These are phyloP conservation scores for Salix caprea DNA, from an alignment of 345 rosid species.

Conservation along the genomic window DNA sequence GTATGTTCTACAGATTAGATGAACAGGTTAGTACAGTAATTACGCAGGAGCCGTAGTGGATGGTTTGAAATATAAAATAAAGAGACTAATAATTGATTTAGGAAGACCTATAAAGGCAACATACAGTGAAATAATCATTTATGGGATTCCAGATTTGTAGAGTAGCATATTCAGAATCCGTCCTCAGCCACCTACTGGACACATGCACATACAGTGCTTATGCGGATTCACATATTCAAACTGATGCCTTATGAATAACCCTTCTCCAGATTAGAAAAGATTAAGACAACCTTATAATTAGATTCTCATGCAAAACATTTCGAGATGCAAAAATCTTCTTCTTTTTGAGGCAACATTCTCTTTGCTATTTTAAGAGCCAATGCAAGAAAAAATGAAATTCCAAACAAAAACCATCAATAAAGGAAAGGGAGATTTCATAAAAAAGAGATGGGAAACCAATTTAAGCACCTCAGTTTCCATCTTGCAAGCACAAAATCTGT, in stretches of 20 bases:
- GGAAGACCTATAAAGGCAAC: no score
- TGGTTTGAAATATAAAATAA: background rate
- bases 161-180: background rate
- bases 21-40: background rate
- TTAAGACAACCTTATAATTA: background rate
- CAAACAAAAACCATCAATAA: background rate
- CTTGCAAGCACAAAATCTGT: constrained; percentile 45
- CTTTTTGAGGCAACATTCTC: background rate
- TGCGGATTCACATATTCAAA: no score
- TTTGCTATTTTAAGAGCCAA: background rate
- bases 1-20: constrained; percentile 59
- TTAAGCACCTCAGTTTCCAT: constrained; percentile 73
- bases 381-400: background rate
- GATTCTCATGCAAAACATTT: background rate
- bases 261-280: no score
- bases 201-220: background rate
- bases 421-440: background rate
- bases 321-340: background rate
- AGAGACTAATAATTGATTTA: no score
- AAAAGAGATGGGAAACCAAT: background rate
- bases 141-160: background rate
- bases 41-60: background rate
- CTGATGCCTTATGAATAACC: no score
- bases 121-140: background rate
- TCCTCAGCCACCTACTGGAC: background rate